Evolutionary conservation across 805 yeast species (phyloP).

Genomic region (Scheffersomyces ergatensis): DNA sequence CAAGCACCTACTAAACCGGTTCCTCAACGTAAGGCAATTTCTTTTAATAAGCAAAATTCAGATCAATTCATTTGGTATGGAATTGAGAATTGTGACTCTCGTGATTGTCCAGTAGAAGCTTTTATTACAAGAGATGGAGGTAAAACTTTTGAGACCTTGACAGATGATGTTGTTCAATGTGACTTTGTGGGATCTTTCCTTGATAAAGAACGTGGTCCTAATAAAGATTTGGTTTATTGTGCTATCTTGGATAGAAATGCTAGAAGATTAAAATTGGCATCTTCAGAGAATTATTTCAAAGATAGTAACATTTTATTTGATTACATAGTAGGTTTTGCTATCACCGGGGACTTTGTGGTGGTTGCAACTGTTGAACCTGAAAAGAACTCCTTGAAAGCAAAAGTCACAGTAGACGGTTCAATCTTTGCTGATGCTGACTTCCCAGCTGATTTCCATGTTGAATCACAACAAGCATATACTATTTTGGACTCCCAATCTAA

Average conservation of each 20-base stretch:
- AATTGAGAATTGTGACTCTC: conserved; percentile 40
- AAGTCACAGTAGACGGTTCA: conserved; percentile 75
- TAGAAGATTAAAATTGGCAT: conserved; percentile 29
- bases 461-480: conserved; percentile 57
- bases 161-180: conserved; percentile 58
- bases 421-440: conserved; percentile 75
- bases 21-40: conserved; percentile 39
- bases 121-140: conserved; percentile 72
- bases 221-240: conserved; percentile 63
- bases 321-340: conserved; percentile 69
- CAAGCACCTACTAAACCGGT: conserved; percentile 52
- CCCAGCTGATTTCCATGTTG: conserved; percentile 62
- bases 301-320: conserved; percentile 45
- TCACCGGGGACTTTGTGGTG: conserved; percentile 66
- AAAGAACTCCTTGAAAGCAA: conserved; percentile 52
- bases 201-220: conserved; percentile 24
- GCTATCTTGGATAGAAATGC: conserved; percentile 39
- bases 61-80: conserved; percentile 71
- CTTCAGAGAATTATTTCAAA: conserved; percentile 55
- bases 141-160: conserved; percentile 50
- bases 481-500: conserved; percentile 70
- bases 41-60: conserved; percentile 59
- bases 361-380: conserved; percentile 55
- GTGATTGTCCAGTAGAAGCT: conserved; percentile 55
- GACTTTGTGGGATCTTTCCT: conserved; percentile 62